Percentiles rank a stretch among this genome's conserved stretches.
Conservation (phyloP, 2,329 filamentous ascomycete genomes). For the Fusarium miscanthi region DNA sequence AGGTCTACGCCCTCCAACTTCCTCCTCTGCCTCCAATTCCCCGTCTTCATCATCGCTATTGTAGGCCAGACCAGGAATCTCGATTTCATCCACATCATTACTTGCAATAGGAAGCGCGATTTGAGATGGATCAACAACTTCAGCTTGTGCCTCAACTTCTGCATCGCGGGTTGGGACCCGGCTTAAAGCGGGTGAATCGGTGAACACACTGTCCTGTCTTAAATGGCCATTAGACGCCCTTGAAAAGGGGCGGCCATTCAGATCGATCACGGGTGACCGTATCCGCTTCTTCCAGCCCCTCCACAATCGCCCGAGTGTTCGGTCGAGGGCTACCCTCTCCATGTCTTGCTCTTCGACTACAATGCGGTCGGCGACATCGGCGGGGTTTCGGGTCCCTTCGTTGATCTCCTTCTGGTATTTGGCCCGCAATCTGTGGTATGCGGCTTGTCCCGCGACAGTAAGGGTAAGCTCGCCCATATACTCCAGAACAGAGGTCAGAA, state of each 20-base stretch:
- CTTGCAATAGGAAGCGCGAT: constrained; percentile 76
- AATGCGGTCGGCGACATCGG: constrained; percentile 70
- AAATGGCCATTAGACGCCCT: constrained; percentile 54
- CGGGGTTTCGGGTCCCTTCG: constrained; percentile 59
- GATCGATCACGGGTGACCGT: constrained; percentile 65
- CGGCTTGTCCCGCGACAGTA: constrained; percentile 86
- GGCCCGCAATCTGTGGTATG: constrained; percentile 73
- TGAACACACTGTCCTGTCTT: constrained; percentile 51
- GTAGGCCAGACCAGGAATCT: constrained; percentile 75
- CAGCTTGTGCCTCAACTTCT: constrained; percentile 36
- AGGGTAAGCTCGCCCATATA: constrained; percentile 93
- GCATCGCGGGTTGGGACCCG: constrained; percentile 45
- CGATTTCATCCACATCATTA: constrained; percentile 82
- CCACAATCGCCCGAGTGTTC: constrained; percentile 90
- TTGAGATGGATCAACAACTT: constrained; percentile 50
- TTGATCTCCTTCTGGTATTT: constrained; percentile 70
- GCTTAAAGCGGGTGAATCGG: constrained; percentile 51
- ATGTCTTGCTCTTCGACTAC: constrained; percentile 92
- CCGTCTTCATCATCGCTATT: constrained; percentile 72
- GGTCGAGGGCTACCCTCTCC: constrained; percentile 90
- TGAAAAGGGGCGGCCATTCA: constrained; percentile 62
- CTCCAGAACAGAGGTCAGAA: constrained; percentile 93
- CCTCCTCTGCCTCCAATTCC: constrained; percentile 49
- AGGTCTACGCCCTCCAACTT: constrained; percentile 53
- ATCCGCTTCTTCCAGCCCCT: constrained; percentile 93